Evolutionary conservation across 108 stramenopile species (phyloP).

Genomic region (Cyclotella choctawhatcheeana): DNA sequence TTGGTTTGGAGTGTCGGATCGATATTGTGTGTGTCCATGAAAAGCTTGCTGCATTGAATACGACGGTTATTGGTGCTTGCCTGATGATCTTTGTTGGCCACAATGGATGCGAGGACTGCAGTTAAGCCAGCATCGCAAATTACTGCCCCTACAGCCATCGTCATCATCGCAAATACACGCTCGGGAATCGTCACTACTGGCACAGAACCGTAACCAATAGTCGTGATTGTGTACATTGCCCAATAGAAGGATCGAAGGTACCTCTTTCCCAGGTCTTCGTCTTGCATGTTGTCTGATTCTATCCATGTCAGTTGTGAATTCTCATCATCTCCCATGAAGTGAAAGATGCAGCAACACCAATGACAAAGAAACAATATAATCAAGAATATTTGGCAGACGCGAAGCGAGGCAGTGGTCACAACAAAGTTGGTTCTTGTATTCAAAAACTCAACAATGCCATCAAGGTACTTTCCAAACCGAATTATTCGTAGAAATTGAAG

Average conservation of each 20-base stretch:
- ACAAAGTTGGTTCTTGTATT: constrained; percentile 38
- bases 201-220: constrained; percentile 66
- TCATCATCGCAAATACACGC: constrained; percentile 56
- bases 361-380: constrained; percentile 51
- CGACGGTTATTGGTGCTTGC: constrained; percentile 51
- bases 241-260: constrained; percentile 59
- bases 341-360: constrained; percentile 49
- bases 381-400: constrained; percentile 51
- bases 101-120: constrained; percentile 57
- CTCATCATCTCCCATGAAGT: constrained; percentile 37
- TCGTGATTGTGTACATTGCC: constrained; percentile 58
- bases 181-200: constrained; percentile 50
- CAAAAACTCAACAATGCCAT: constrained; percentile 28
- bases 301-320: constrained; percentile 34
- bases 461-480: constrained; percentile 46
- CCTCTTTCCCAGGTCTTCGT: constrained; percentile 23
- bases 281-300: constrained; percentile 24
- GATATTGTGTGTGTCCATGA: constrained; percentile 40
- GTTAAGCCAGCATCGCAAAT: constrained; percentile 71
- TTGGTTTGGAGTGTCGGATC: constrained; percentile 14
- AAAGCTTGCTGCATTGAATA: constrained; percentile 53
- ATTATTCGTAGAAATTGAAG: constrained; percentile 42
- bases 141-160: constrained; percentile 65
- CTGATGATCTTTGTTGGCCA: constrained; percentile 58
- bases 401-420: constrained; percentile 45